Evolutionary conservation across 2,329 filamentous ascomycete genomes (phyloP).

Genomic region (Pseudocercospora macadamiae): DNA sequence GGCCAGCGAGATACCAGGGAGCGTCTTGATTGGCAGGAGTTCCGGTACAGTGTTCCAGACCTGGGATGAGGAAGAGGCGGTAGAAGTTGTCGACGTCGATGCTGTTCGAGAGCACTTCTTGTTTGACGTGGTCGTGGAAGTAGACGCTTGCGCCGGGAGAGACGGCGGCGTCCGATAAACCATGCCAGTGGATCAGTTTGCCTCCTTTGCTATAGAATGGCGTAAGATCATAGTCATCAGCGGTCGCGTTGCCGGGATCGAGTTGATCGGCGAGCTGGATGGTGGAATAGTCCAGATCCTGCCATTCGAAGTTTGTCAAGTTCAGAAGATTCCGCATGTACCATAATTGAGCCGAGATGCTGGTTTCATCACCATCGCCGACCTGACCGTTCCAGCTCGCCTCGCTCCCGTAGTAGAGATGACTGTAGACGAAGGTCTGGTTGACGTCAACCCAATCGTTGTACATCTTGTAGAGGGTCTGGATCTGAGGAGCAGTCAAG

Average conservation of each 20-base stretch:
- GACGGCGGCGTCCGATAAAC: not conserved
- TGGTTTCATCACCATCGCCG: not conserved
- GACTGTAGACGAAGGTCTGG: not conserved
- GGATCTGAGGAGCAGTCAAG: not conserved
- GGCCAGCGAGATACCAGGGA: not conserved
- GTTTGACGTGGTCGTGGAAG: slow-evolving; percentile 1
- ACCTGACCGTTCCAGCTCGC: not conserved
- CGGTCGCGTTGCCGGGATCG: slow-evolving; percentile 3
- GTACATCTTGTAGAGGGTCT: not conserved
- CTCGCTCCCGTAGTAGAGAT: not conserved
- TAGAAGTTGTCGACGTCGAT: not conserved
- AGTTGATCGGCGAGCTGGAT: not conserved
- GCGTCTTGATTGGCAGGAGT: not conserved
- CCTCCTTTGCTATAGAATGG: not conserved
- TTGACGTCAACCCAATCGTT: slow-evolving; percentile 3
- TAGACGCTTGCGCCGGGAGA: not conserved
- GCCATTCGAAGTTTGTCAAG: not conserved
- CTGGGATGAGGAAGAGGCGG: not conserved
- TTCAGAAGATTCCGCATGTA: not conserved
- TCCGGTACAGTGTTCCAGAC: not conserved
- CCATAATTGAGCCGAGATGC: not conserved
- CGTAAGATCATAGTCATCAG: not conserved
- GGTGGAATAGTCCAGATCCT: not conserved
- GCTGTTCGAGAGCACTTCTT: not conserved
- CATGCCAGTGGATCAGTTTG: slow-evolving; percentile 1